phyloP scores from a whole-genome alignment of 176 grass and related monocot genomes.

The Saccharum spontaneum region DNA sequence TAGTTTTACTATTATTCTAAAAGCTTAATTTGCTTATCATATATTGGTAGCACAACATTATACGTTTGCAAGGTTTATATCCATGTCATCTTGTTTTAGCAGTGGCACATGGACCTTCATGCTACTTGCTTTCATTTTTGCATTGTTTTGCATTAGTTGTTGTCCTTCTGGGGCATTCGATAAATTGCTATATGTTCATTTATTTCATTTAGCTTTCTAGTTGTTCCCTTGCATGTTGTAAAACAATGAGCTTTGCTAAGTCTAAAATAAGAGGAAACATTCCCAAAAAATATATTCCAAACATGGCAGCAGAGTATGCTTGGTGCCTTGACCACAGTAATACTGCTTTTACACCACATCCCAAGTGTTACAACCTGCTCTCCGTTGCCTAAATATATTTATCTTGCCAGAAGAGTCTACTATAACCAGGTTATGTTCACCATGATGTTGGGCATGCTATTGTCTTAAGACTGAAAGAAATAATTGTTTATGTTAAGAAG shows the following conservation, averaged over 20 bases:
- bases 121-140: background rate
- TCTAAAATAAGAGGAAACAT: background rate
- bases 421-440: background rate
- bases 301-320: background rate
- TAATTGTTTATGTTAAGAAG: background rate
- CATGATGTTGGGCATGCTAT: background rate
- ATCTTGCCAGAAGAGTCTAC: background rate
- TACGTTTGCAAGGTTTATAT: constrained; percentile 18
- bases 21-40: background rate
- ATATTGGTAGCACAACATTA: background rate
- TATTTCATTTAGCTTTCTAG: background rate
- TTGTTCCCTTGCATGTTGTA: constrained; percentile 1
- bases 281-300: background rate
- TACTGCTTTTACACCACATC: background rate
- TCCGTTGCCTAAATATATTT: constrained; percentile 6
- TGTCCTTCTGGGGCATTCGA: background rate
- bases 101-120: background rate
- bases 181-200: background rate
- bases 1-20: background rate
- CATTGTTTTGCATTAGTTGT: background rate
- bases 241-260: background rate
- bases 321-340: background rate
- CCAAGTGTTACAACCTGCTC: background rate
- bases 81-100: background rate
- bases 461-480: background rate